Conservation (phyloP, 805 yeast species). For the Pichia insulana region DNA sequence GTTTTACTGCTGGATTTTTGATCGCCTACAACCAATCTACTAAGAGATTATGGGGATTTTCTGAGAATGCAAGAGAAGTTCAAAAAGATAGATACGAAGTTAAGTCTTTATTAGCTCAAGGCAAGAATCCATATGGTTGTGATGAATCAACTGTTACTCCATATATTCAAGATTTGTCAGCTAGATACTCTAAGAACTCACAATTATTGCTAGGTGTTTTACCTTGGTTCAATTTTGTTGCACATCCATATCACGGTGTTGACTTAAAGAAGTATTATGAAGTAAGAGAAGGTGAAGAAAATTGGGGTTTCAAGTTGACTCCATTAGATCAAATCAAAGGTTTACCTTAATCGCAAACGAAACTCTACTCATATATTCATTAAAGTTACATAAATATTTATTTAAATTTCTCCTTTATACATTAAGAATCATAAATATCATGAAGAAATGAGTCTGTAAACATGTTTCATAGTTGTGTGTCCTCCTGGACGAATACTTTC, state of each 20-base stretch:
- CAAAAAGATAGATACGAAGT: constrained; percentile 64
- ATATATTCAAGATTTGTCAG: constrained; percentile 65
- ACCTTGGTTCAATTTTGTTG: constrained; percentile 77
- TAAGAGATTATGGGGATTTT: constrained; percentile 68
- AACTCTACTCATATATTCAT: constrained; percentile 3
- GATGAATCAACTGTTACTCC: constrained; percentile 47
- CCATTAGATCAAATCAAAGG: constrained; percentile 42
- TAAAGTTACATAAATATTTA: not conserved
- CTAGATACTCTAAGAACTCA: constrained; percentile 70
- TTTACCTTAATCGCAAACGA: constrained; percentile 7
- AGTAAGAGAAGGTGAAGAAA: constrained; percentile 49
- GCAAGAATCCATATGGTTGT: constrained; percentile 58
- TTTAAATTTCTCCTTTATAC: not conserved
- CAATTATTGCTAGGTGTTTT: constrained; percentile 48
- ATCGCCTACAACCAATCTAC: constrained; percentile 60
- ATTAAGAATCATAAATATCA: not conserved
- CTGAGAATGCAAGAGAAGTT: constrained; percentile 67
- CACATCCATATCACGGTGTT: constrained; percentile 78
- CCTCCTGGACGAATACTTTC: constrained; percentile 5
- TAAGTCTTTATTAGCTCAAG: constrained; percentile 55
- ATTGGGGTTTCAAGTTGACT: constrained; percentile 44
- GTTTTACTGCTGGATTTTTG: constrained; percentile 65
- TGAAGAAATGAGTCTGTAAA: not conserved
- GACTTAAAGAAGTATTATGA: constrained; percentile 53
- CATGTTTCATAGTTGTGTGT: not conserved